Evolutionary conservation across 192 early-diverging fungal genomes (phyloP), one percentile per base, ranked within the genome.

Genomic region (Backusella sp.): DNA sequence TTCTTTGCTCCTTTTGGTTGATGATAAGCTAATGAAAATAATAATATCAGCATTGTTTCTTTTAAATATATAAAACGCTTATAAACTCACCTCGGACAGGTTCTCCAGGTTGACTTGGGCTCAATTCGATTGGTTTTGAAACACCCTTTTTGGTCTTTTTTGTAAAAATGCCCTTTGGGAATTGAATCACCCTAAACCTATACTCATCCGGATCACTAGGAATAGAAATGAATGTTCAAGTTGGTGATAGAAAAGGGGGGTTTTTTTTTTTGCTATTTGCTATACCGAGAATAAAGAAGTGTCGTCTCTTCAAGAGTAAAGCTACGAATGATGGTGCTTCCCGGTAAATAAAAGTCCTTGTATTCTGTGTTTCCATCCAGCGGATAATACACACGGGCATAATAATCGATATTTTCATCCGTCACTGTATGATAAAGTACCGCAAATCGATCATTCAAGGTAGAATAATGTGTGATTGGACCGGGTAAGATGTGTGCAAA

Each of bases 241-340:
- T 32, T 32, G 32, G 32, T 32, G 0, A 32, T 32, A 32, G 32
- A 32, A 32, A 3, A 3, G n/a, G n/a, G n/a, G n/a, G n/a, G n/a
- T n/a, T n/a, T 1, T 1, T 28, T 28, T 28, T 28, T 28, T 32
- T 32, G 32, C 32, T 32, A 32, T 32, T 32, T 32, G 17, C 12
- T n/a, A 73, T 82, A 78, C 78, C 82, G 70, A 52, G 78, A 73
- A 77, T 75, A 83, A n/a, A 83, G 11, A 34, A 83, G 59, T 11
- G 62, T 68, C 2, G 74, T 42, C 7, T 77, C 46, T 65, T 80
- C 77, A 14, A 79, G 44, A n/a, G 73, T 74, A 19, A 83, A 75
- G 3, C 72, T 21, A 53, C 56, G 59, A 19, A 80, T 70, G 73
- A 59, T 68, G 6, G 78, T 79, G 4, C 49, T 71, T 0, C 82